Conservation (phyloP, 2,329 filamentous ascomycete species). For the Ophiostoma sp. region DNA sequence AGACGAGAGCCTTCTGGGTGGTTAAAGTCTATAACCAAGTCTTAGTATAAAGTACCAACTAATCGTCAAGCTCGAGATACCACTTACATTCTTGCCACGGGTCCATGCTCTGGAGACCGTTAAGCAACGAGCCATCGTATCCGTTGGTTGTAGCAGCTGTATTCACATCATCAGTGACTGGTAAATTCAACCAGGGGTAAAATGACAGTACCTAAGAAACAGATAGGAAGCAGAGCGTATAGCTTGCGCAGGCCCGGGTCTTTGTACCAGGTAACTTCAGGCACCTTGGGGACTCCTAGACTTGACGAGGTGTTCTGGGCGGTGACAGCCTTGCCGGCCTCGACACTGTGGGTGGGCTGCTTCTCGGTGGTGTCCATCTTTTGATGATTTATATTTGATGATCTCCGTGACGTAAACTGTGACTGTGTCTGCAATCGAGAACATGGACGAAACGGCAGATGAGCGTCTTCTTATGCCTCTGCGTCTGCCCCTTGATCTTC, state of each 20-base stretch:
- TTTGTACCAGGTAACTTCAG: conserved; percentile 12
- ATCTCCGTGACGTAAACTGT: not conserved
- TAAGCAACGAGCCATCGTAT: conserved; percentile 34
- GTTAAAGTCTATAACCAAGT: conserved; percentile 26
- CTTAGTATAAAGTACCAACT: not conserved
- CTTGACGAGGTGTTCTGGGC: not conserved
- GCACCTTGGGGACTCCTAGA: not conserved
- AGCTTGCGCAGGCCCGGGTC: conserved; percentile 11
- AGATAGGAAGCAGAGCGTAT: conserved; percentile 3
- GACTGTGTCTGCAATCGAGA: not conserved
- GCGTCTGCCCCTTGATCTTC: not conserved
- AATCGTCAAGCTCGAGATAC: not conserved
- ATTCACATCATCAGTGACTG: not conserved
- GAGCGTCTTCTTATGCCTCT: not conserved
- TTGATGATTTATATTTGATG: not conserved
- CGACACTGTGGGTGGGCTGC: not conserved
- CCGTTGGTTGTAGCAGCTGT: conserved; percentile 30
- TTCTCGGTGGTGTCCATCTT: conserved; percentile 9
- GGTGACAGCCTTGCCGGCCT: not conserved
- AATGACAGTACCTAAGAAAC: not conserved
- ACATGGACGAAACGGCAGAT: not conserved
- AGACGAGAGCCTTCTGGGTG: conserved; percentile 31
- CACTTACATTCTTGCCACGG: conserved; percentile 31
- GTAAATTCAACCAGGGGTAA: too few relatives aligned
- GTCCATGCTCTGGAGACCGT: conserved; percentile 33